Evolutionary conservation across 2,329 filamentous ascomycete genomes (phyloP).

Genomic region (Sporothrix luriei): DNA sequence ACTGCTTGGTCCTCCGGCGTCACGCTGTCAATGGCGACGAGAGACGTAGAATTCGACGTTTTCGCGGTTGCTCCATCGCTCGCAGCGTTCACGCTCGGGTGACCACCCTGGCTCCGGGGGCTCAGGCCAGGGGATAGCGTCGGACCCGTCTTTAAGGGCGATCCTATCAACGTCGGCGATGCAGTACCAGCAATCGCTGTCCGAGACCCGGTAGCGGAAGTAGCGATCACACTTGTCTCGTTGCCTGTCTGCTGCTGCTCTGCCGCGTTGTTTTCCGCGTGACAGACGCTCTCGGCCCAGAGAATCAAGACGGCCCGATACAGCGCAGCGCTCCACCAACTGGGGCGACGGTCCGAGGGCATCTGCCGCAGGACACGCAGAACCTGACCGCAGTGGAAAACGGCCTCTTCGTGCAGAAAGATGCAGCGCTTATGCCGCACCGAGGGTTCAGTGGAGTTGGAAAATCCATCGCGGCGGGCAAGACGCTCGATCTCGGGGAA

Average conservation of each 20-base stretch:
- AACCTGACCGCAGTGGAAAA: conserved; percentile 70
- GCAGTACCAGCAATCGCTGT: too few relatives aligned
- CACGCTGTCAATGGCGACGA: conserved; percentile 47
- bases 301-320: conserved; percentile 67
- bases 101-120: conserved; percentile 15
- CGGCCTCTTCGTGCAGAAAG: conserved; percentile 62
- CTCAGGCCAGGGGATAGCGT: conserved; percentile 30
- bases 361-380: conserved; percentile 63
- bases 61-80: conserved; percentile 32
- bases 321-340: conserved; percentile 71
- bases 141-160: neutral
- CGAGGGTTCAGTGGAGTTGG: conserved; percentile 46
- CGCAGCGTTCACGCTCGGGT: neutral
- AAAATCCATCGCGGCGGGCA: conserved; percentile 62
- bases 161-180: neutral
- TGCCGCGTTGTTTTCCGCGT: conserved; percentile 46
- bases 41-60: neutral
- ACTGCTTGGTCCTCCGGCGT: conserved; percentile 46
- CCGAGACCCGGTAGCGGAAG: neutral
- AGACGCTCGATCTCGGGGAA: conserved; percentile 69
- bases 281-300: conserved; percentile 62
- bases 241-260: neutral
- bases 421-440: conserved; percentile 65
- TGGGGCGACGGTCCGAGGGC: conserved; percentile 61
- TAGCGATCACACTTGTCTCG: too few relatives aligned